Evolutionary conservation across 2,329 filamentous ascomycete species (phyloP).

Genomic region (Lojkania enalia): DNA sequence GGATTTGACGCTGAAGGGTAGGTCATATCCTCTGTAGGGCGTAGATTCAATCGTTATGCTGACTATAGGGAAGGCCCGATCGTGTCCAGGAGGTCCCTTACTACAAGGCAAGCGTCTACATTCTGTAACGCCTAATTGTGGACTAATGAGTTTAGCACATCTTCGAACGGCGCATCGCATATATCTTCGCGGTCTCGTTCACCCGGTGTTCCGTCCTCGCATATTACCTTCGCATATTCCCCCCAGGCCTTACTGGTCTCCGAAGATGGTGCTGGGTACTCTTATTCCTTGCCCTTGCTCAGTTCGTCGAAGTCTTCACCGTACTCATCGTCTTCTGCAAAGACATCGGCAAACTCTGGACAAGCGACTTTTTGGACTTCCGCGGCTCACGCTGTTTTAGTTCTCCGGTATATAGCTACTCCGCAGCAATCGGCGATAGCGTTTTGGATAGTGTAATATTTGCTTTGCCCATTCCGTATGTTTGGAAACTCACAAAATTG

Average conservation of each 20-base stretch:
- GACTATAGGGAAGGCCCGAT: conserved; percentile 23
- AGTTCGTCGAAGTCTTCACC: conserved; percentile 27
- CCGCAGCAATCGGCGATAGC: conserved; percentile 32
- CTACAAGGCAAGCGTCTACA: conserved; percentile 20
- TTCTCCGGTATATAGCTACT: conserved; percentile 29
- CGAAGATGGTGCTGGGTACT: conserved; percentile 24
- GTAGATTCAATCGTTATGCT: neutral
- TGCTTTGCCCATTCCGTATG: conserved; percentile 28
- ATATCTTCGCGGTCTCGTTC: conserved; percentile 38
- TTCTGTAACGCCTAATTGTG: too few relatives aligned
- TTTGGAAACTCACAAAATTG: conserved; percentile 29
- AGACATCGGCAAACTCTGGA: conserved; percentile 30
- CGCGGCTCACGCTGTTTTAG: conserved; percentile 29
- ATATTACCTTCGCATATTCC: conserved; percentile 45
- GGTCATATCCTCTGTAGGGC: conserved; percentile 2
- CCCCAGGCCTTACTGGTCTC: conserved; percentile 20
- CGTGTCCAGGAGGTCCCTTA: conserved; percentile 24
- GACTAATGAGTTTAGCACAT: too few relatives aligned
- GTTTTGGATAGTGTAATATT: conserved; percentile 32
- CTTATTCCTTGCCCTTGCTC: conserved; percentile 18
- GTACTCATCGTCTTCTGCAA: conserved; percentile 27
- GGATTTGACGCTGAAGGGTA: conserved; percentile 31
- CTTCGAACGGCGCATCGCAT: conserved; percentile 39
- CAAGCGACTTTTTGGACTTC: conserved; percentile 22
- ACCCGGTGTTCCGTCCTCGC: conserved; percentile 40